These are phyloP conservation scores for Thalassiosira sp. DNA, from an alignment of 352 stramenopile species.

Conservation along the genomic window DNA sequence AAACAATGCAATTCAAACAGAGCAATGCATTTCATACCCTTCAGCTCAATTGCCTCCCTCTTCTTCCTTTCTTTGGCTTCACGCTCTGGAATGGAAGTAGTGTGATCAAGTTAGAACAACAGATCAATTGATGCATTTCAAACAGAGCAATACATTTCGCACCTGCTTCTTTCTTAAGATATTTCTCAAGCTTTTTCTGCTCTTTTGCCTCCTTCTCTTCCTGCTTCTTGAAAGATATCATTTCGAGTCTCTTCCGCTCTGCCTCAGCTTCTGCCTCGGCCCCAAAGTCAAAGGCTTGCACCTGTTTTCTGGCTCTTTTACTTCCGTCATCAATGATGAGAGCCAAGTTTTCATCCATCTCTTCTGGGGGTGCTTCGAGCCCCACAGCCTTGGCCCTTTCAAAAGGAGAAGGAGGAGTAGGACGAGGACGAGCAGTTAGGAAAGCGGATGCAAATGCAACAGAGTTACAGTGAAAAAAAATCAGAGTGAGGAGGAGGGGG, in stretches of 20 bases:
- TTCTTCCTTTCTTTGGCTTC: constrained; percentile 64
- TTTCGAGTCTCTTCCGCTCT: constrained; percentile 73
- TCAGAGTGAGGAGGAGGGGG: too few relatives aligned
- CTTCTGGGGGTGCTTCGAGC: constrained; percentile 73
- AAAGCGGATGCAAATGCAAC: too few relatives aligned
- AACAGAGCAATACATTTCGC: too few relatives aligned
- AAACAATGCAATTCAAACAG: not conserved
- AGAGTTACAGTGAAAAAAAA: too few relatives aligned
- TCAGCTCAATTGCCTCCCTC: constrained; percentile 43
- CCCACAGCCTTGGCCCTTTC: constrained; percentile 82
- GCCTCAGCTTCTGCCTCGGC: constrained; percentile 67
- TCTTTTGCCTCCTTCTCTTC: constrained; percentile 79
- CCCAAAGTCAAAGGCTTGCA: constrained; percentile 78
- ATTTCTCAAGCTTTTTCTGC: constrained; percentile 62
- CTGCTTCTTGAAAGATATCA: constrained; percentile 57
- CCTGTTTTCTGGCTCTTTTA: constrained; percentile 80
- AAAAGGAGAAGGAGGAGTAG: too few relatives aligned
- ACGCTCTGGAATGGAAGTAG: too few relatives aligned
- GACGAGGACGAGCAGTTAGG: too few relatives aligned
- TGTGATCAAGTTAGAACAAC: too few relatives aligned
- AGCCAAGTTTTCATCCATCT: constrained; percentile 59
- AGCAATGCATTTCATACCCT: constrained; percentile 7
- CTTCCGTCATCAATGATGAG: constrained; percentile 80
- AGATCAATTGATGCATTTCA: too few relatives aligned
- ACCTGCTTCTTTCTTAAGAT: constrained; percentile 56